Percentiles rank a stretch among this genome's conserved stretches.
phyloP scores from a whole-genome alignment of 169 alveolate species.

The Cryptosporidium ubiquitum region DNA sequence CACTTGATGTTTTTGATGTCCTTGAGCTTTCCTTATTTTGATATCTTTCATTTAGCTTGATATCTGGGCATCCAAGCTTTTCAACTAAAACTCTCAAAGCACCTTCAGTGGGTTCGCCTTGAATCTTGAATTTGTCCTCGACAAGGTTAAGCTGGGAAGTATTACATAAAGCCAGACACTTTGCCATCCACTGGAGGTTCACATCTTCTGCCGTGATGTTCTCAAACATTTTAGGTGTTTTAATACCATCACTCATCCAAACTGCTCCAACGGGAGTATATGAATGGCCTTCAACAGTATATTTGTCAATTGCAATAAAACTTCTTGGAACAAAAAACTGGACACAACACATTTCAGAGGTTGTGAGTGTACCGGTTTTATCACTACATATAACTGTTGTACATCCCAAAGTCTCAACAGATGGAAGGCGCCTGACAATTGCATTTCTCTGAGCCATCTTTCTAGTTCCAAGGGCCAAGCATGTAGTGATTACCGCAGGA shows the following conservation, averaged over 20 bases:
- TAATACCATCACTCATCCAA: conserved; percentile 55
- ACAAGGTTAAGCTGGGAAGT: conserved; percentile 75
- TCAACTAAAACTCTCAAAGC: conserved; percentile 85
- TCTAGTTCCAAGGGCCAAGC: conserved; percentile 97
- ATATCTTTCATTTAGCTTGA: conserved; percentile 61
- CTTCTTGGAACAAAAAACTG: conserved; percentile 76
- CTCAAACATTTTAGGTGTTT: conserved; percentile 72
- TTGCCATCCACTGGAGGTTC: conserved; percentile 75
- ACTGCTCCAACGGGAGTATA: conserved; percentile 80
- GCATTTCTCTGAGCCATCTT: conserved; percentile 97
- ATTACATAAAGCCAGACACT: conserved; percentile 81
- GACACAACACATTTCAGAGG: conserved; percentile 92
- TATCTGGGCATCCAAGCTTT: conserved; percentile 85
- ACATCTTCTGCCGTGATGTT: conserved; percentile 60
- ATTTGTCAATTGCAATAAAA: conserved; percentile 68
- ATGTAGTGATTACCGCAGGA: conserved; percentile 99
- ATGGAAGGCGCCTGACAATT: conserved; percentile 95
- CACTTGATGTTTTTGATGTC: conserved; percentile 51
- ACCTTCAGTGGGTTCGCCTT: conserved; percentile 92
- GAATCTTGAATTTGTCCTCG: conserved; percentile 52
- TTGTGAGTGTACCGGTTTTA: conserved; percentile 99
- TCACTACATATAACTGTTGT: conserved; percentile 98
- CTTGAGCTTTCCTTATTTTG: conserved; percentile 66
- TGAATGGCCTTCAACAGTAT: conserved; percentile 82
- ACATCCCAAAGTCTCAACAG: conserved; percentile 98